Conservation (phyloP, 306 rosid species). For the Dalbergia oliveri region DNA sequence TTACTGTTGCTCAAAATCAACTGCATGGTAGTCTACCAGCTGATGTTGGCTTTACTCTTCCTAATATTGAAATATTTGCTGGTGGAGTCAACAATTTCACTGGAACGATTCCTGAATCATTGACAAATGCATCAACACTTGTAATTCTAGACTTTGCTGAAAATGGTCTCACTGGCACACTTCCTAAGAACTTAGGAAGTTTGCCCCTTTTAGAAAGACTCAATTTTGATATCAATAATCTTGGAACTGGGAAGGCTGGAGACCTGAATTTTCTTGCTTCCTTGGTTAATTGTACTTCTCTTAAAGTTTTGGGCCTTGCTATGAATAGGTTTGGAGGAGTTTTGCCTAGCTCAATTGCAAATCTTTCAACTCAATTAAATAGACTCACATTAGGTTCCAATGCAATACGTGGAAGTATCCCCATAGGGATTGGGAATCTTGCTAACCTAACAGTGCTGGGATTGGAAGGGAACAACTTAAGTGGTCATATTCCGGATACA, state of each 20-base stretch:
- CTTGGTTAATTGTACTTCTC: slow-evolving; percentile 49
- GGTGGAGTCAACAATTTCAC: slow-evolving; percentile 44
- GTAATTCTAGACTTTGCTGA: slow-evolving; percentile 39
- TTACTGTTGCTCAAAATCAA: slow-evolving; percentile 43
- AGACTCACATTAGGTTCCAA: slow-evolving; percentile 18
- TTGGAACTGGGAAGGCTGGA: slow-evolving; percentile 48
- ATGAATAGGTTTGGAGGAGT: slow-evolving; percentile 42
- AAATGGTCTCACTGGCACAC: slow-evolving; percentile 46
- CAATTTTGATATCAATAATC: slow-evolving; percentile 41
- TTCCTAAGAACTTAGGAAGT: slow-evolving; percentile 42
- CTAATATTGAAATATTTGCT: slow-evolving; percentile 44
- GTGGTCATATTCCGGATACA: slow-evolving; percentile 35
- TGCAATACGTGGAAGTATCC: slow-evolving; percentile 45
- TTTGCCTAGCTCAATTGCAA: slow-evolving; percentile 47
- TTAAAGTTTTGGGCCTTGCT: slow-evolving; percentile 31
- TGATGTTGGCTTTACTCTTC: slow-evolving; percentile 53
- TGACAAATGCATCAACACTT: slow-evolving; percentile 52
- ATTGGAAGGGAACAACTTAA: slow-evolving; percentile 26
- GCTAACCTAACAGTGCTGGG: slow-evolving; percentile 32
- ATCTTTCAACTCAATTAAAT: slow-evolving; percentile 42
- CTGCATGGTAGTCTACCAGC: slow-evolving; percentile 51
- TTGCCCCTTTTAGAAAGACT: slow-evolving; percentile 37
- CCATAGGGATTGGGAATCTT: slow-evolving; percentile 43
- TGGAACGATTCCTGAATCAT: slow-evolving; percentile 47
- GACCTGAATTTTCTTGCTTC: slow-evolving; percentile 37